Evolutionary conservation across 2,329 filamentous ascomycete species (phyloP), one percentile per base, ranked within the genome.

Genomic region (Fusarium pseudocircinatum): DNA sequence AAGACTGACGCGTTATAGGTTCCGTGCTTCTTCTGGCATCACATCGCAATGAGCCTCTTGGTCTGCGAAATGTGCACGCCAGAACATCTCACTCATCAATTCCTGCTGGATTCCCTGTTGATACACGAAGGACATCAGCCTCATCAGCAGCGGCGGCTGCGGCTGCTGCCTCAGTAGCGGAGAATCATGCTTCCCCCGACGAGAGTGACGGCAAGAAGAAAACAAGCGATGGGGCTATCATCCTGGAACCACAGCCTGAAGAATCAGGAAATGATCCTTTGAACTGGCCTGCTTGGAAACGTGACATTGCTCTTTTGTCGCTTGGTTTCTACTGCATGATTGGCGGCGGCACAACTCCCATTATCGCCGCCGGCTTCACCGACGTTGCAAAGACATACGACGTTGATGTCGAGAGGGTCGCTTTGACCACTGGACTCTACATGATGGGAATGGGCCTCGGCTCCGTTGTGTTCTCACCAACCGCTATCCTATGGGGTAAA

Each of bases 391-490:
- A 86, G 2, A 86, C 87, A 44, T 88, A 93, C 79, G 69, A 87
- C 67, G 89, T 97, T 28, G 86, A 89, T 0, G 90, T 93, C 22
- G 89, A 94, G 36, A 83, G 88, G 58, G 94, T 98, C 8, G 92
- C 96, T 6, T 86, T 97, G 64, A 98, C 96, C 1, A 97, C 95
- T 0, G 95, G 95, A 2, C 84, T 98, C 20, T 98, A 94, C 84
- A 98, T 98, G 95, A 87, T 97, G 89, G 96, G 96, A 0, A 84
- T 98, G 43, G 96, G 95, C 4, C 77, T 98, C 2, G 96, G 96
- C 4, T 94, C 91, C 24, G 91, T 98, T 12, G 79, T 98, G 59
- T 92, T 93, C 77, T 96, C 94, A 0, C 96, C 96, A 0, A 98
- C 95, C 0, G 96, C 96, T 36, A 98, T 98, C 69, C 80, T 98